Evolutionary conservation across 176 grass and related monocot species (phyloP).

Genomic region (Alopecurus myosuroides): DNA sequence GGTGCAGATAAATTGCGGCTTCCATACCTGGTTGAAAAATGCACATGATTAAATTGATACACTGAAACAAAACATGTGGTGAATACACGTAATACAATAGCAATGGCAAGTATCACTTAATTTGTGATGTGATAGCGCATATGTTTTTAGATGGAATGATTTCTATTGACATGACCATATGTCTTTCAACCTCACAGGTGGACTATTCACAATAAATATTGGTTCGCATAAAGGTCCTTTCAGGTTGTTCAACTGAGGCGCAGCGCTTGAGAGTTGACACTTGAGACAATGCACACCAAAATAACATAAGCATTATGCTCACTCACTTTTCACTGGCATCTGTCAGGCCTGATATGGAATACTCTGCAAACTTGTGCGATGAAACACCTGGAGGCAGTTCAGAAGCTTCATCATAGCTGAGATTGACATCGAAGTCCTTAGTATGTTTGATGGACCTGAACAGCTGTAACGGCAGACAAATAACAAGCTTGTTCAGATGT

Average conservation of each 20-base stretch:
- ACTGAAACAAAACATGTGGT: slow-evolving; percentile 9
- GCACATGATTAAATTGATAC: slow-evolving; percentile 14
- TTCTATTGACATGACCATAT: slow-evolving; percentile 4
- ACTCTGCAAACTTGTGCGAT: slow-evolving; percentile 64
- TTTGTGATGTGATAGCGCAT: not conserved
- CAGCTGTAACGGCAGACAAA: slow-evolving; percentile 53
- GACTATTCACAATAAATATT: not conserved
- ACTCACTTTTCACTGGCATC: slow-evolving; percentile 81
- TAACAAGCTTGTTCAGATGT: not conserved
- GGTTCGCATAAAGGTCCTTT: not conserved
- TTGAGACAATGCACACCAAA: not conserved
- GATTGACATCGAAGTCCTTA: slow-evolving; percentile 87
- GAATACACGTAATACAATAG: not conserved
- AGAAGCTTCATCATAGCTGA: slow-evolving; percentile 69
- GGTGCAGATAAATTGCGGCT: slow-evolving; percentile 89
- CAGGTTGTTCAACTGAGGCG: not conserved
- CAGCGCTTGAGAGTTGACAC: not conserved
- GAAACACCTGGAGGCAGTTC: slow-evolving; percentile 83
- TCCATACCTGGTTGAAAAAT: slow-evolving; percentile 61
- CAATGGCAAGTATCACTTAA: slow-evolving; percentile 1
- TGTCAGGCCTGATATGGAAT: slow-evolving; percentile 76
- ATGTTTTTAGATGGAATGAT: not conserved
- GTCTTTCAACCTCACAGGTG: not conserved
- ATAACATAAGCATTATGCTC: slow-evolving; percentile 7
- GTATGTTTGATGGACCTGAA: slow-evolving; percentile 88